phyloP scores from a whole-genome alignment of 768 basidiomycete species.

The Suillus sp. region DNA sequence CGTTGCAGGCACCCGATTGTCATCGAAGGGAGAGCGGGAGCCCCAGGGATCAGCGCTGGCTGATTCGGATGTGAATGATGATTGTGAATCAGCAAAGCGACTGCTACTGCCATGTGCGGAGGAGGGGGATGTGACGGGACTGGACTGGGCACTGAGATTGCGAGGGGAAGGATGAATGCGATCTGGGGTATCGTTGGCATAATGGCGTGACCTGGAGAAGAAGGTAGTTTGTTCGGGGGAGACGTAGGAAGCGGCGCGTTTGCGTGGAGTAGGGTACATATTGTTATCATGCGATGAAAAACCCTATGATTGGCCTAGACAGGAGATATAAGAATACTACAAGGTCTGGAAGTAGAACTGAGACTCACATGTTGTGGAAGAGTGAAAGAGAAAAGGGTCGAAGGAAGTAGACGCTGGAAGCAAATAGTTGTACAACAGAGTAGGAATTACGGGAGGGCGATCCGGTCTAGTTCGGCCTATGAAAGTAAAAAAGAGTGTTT shows the following conservation, averaged over 20 bases:
- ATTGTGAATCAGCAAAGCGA: constrained; percentile 22
- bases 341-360: constrained; percentile 1
- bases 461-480: constrained; percentile 3
- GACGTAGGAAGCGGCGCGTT: constrained; percentile 20
- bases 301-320: constrained; percentile 15
- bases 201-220: constrained; percentile 18
- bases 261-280: constrained; percentile 3
- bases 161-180: constrained; percentile 5
- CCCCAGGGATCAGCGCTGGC: constrained; percentile 13
- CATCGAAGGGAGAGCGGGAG: constrained; percentile 21
- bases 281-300: too few relatives aligned
- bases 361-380: constrained; percentile 24
- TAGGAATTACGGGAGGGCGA: constrained; percentile 9
- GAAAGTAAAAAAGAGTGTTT: background rate
- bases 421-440: constrained; percentile 23
- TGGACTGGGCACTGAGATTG: constrained; percentile 25
- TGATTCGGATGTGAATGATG: constrained; percentile 29
- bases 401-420: constrained; percentile 4
- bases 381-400: background rate
- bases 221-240: constrained; percentile 19
- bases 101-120: constrained; percentile 22
- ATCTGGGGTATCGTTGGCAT: constrained; percentile 12
- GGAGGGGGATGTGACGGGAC: constrained; percentile 29
- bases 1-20: constrained; percentile 13
- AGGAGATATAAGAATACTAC: constrained; percentile 10